Evolutionary conservation across 768 basidiomycete species (phyloP), one percentile per base, ranked within the genome.

Genomic region (Lentinula raphanica): DNA sequence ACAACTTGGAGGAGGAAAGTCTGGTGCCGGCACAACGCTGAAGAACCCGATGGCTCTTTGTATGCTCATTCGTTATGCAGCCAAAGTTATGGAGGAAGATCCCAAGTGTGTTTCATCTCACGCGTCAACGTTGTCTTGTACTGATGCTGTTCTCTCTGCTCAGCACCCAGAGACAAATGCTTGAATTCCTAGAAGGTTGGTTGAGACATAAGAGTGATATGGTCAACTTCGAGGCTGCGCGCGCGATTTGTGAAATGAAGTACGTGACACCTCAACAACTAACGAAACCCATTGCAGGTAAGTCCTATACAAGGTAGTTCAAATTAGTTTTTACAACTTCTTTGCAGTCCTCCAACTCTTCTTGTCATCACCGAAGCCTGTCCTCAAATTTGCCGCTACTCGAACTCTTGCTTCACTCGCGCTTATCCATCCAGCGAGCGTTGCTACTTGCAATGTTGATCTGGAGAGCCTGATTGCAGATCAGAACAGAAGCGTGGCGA

Each of bases 21-120:
- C 89, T 38, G 91, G 91, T 28, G 79, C 88, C 39, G 89, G 88
- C 6, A 90, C 89, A 21, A 87, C 87, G 9, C 70, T 99, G 65
- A 94, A 94, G 77, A 98, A 94, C 70, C 86, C 96, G 5, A 94
- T 97, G 91, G 94, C 97, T 4, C 78, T 98, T 32, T 98, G 94
- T 72, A 97, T 99, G 95, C 80, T 99, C 63, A 96, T 98, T 70
- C 87, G 96, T 27, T 98, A 94, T 74, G 94, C 96, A 12, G 88
- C 94, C n/a, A 98, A 98, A 74, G 92, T 98, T 49, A 94, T 95
- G 83, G 96, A 98, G 64, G 97, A 99, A 63, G 97, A 99, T 71
- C 90, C 92, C 11, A 98, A 98, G 97, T 98, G 71, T 62, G 92
- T 78, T 40, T 40, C 28, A 62, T 39, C 59, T 49, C 15, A n/a